Percentiles rank a stretch among this genome's conserved stretches.
Evolutionary conservation across 2,329 filamentous ascomycete species (phyloP).

Genomic region (Mollisia scopiformis): DNA sequence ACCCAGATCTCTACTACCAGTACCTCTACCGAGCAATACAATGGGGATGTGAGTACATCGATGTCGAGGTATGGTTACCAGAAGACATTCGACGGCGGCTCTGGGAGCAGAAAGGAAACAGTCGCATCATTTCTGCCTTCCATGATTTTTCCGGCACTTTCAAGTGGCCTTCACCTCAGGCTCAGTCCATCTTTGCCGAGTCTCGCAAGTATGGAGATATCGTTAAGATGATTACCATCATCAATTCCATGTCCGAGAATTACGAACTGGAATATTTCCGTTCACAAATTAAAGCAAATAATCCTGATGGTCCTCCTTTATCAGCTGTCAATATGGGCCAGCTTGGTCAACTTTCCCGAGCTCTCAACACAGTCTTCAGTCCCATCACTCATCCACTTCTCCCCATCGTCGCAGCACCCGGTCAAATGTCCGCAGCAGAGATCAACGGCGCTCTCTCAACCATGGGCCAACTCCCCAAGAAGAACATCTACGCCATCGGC

Average conservation of each 20-base stretch:
- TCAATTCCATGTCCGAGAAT: conserved; percentile 81
- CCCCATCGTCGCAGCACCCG: conserved; percentile 82
- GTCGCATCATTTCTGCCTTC: conserved; percentile 88
- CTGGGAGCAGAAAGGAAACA: conserved; percentile 73
- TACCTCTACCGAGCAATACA: conserved; percentile 85
- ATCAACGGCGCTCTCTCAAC: conserved; percentile 80
- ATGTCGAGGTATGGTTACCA: conserved; percentile 86
- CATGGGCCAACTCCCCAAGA: conserved; percentile 79
- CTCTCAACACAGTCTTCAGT: conserved; percentile 83
- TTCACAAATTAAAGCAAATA: conserved; percentile 71
- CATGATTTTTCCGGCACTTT: conserved; percentile 86
- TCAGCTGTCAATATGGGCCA: conserved; percentile 89
- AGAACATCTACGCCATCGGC: conserved; percentile 79
- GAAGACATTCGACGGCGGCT: conserved; percentile 72
- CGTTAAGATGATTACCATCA: conserved; percentile 88
- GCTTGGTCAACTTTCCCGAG: conserved; percentile 81
- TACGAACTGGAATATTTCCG: conserved; percentile 91
- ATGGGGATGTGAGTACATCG: conserved; percentile 89
- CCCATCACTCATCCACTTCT: conserved; percentile 85
- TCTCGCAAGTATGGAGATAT: conserved; percentile 80
- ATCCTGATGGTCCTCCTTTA: conserved; percentile 71
- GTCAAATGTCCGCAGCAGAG: conserved; percentile 82
- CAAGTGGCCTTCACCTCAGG: conserved; percentile 78
- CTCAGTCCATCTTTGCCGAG: conserved; percentile 71
- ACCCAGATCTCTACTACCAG: conserved; percentile 73